Evolutionary conservation across 108 stramenopile species (phyloP).

Genomic region (Skeletonema grethae): DNA sequence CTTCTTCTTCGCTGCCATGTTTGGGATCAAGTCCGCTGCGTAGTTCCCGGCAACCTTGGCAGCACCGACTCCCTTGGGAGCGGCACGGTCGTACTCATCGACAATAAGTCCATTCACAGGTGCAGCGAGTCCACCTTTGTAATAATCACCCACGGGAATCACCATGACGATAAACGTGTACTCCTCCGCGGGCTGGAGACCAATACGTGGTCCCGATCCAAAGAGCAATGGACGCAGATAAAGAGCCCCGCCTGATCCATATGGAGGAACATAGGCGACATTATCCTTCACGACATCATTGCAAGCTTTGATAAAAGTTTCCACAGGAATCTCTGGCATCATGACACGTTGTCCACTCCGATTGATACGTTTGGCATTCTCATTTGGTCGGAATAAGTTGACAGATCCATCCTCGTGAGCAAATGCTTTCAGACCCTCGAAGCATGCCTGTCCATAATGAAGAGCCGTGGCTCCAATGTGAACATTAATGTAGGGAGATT

Average conservation of each 20-base stretch:
- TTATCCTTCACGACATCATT: slow-evolving; percentile 90
- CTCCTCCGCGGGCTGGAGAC: slow-evolving; percentile 97
- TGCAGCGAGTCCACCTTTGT: slow-evolving; percentile 92
- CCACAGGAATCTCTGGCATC: slow-evolving; percentile 89
- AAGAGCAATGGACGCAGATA: slow-evolving; percentile 97
- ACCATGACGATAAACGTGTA: slow-evolving; percentile 94
- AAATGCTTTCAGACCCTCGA: slow-evolving; percentile 99
- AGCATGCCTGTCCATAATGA: slow-evolving; percentile 98
- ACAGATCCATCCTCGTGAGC: slow-evolving; percentile 91
- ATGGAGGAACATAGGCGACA: slow-evolving; percentile 96
- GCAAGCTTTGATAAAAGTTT: slow-evolving; percentile 91
- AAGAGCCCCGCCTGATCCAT: slow-evolving; percentile 92
- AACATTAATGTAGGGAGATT: slow-evolving; percentile 87
- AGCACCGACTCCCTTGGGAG: slow-evolving; percentile 94
- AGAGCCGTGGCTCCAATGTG: slow-evolving; percentile 97
- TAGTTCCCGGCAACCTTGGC: slow-evolving; percentile 99
- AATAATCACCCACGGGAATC: slow-evolving; percentile 98
- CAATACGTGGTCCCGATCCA: slow-evolving; percentile 94
- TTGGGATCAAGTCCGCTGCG: slow-evolving; percentile 97
- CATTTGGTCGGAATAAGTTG: slow-evolving; percentile 94
- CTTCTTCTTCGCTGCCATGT: slow-evolving; percentile 93
- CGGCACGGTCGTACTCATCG: slow-evolving; percentile 96
- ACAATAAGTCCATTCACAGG: slow-evolving; percentile 93
- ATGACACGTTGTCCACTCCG: slow-evolving; percentile 81
- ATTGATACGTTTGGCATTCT: slow-evolving; percentile 88